Base-by-base conservation (phyloP, 208 protist genomes). In the Naegleria lovaniensis region DNA sequence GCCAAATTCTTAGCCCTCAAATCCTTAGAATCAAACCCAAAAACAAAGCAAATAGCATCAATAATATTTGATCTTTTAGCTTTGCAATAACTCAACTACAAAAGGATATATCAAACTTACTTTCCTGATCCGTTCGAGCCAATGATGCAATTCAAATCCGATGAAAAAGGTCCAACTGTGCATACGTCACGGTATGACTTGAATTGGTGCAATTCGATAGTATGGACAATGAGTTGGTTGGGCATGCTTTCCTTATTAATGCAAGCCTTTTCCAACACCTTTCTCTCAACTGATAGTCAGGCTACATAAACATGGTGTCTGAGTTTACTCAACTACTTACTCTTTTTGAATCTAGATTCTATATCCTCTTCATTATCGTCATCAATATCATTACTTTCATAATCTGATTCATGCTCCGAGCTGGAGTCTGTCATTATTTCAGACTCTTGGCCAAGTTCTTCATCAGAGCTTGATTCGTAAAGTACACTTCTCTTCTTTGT, bases 31-130 rank as follows among this genome's bases (percentile, higher is more conserved):
- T 79, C 67, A 79, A 79, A 79, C n/a, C 67, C 67, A 79, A 79
- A 33, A 0, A 79, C 67, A 79, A 79, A 79, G 36, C 67, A 79
- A 79, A 79, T 79, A 0, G 67, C 13, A 79, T 79, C 67, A 33
- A 79, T 79, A 79, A 79, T 79, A 36, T 79, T 79, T 36, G 58
- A 75, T 75, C 25, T 75, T n/a, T n/a, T n/a, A n/a, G n/a, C n/a
- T n/a, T 58, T 58, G 16, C 16, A 22, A 58, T 22, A 58, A 58
- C 6, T 22, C 6, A 22, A 58, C 52, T 58, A 58, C 16, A 58
- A 58, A 58, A 58, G 16, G 16, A 58, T 22, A 22, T 58, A 16
- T 58, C 6, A 58, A 58, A 75, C 13, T 75, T 33, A 36, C 67
- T 36, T 79, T 67, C 55, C 55, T 22, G 55, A 67, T 29, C 67